Evolutionary conservation across 305 asterid species (phyloP).

Genomic region (Rubia tinctorum): DNA sequence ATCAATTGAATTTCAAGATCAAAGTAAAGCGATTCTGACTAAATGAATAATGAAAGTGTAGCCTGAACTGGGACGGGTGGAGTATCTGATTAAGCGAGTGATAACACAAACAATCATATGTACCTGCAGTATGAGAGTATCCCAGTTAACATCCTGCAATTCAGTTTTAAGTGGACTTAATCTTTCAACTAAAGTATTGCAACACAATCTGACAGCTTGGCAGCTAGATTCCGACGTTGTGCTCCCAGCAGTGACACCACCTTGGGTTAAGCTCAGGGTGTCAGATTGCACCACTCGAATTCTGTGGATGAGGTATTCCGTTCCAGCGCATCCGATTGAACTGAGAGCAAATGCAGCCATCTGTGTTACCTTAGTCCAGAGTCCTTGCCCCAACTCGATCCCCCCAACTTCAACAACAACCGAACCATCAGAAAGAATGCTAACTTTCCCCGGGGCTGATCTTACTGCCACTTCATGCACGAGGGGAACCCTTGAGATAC

Average conservation of each 20-base stretch:
- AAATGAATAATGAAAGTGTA: no score
- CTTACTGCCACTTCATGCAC: slow-evolving; percentile 37
- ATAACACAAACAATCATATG: background rate
- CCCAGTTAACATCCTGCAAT: slow-evolving; percentile 60
- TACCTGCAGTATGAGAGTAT: slow-evolving; percentile 52
- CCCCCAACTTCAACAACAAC: slow-evolving; percentile 79
- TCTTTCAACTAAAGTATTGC: slow-evolving; percentile 62
- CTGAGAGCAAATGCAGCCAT: slow-evolving; percentile 59
- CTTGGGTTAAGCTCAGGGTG: slow-evolving; percentile 65
- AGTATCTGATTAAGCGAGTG: background rate
- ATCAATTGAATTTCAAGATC: background rate
- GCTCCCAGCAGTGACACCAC: slow-evolving; percentile 75
- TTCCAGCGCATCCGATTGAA: slow-evolving; percentile 42
- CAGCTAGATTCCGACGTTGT: slow-evolving; percentile 86
- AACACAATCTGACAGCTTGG: slow-evolving; percentile 72
- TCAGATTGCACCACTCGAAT: slow-evolving; percentile 70
- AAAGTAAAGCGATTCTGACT: no score
- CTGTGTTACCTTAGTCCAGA: slow-evolving; percentile 78
- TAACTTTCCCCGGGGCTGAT: slow-evolving; percentile 65
- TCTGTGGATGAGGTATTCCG: slow-evolving; percentile 47
- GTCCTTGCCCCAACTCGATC: slow-evolving; percentile 80
- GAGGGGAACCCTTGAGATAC: slow-evolving; percentile 72
- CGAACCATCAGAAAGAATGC: slow-evolving; percentile 68
- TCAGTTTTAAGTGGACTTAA: slow-evolving; percentile 40
- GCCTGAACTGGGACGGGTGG: no score